Percentiles rank a stretch among this genome's conserved stretches.
Evolutionary conservation across 164 flowering plant genomes (phyloP).

Genomic region (Piper betle): DNA sequence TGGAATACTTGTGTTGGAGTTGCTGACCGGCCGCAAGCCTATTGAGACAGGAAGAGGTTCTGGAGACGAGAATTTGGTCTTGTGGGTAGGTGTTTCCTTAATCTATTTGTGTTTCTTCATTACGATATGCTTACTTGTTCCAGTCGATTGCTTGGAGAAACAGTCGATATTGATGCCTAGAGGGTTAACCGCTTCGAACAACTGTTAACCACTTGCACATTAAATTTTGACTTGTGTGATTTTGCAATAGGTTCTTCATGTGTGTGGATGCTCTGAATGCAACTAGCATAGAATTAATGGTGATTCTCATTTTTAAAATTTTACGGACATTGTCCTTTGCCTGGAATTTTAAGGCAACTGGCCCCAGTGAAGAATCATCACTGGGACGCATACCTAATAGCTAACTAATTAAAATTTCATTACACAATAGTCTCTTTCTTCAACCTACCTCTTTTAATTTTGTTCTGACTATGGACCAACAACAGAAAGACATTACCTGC

Average conservation of each 20-base stretch:
- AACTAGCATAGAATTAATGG: background rate
- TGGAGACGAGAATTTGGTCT: constrained; percentile 75
- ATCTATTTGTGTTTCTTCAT: background rate
- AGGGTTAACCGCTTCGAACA: background rate
- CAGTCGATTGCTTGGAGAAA: background rate
- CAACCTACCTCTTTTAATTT: too few species aligned
- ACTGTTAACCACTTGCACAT: background rate
- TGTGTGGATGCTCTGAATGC: background rate
- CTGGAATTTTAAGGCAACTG: background rate
- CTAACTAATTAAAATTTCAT: too few species aligned
- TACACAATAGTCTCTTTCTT: too few species aligned
- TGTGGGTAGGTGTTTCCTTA: constrained; percentile 51
- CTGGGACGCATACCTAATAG: too few species aligned
- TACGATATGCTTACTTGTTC: background rate
- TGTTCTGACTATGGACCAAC: too few species aligned
- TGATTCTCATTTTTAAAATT: too few species aligned
- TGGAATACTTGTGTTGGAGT: constrained; percentile 78
- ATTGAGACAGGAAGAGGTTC: constrained; percentile 58
- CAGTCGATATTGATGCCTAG: background rate
- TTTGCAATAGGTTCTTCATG: background rate
- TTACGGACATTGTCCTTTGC: background rate
- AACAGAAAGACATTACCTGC: too few species aligned
- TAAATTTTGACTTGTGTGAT: background rate
- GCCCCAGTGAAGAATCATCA: too few species aligned
- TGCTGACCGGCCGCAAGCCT: constrained; percentile 80